These are phyloP conservation scores for Danielia reshetovae DNA, from an alignment of 805 yeast genomes.

Conservation along the genomic window DNA sequence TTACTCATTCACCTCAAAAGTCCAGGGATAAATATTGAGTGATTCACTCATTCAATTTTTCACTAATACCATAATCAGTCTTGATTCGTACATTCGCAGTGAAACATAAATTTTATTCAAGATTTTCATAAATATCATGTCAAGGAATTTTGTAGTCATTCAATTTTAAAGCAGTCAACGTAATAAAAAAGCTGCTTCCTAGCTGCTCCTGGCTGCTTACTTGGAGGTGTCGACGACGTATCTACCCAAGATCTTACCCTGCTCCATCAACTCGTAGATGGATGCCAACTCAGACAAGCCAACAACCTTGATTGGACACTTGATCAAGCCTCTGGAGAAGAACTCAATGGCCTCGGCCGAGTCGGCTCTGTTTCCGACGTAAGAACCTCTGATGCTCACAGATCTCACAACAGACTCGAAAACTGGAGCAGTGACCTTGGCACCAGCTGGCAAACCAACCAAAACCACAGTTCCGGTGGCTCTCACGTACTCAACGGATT, in stretches of 20 bases:
- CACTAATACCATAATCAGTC: too few relatives aligned
- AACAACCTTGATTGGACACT: constrained; percentile 70
- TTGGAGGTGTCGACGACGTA: constrained; percentile 73
- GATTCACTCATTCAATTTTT: too few relatives aligned
- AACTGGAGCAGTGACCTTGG: constrained; percentile 65
- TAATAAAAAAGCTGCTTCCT: too few relatives aligned
- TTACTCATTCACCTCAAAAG: too few relatives aligned
- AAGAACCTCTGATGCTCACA: constrained; percentile 71
- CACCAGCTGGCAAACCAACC: constrained; percentile 80
- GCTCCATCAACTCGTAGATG: constrained; percentile 73
- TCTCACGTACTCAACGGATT: constrained; percentile 35
- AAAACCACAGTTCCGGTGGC: constrained; percentile 31
- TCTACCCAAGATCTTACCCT: constrained; percentile 84
- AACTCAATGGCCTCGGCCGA: constrained; percentile 77
- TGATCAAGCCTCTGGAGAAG: constrained; percentile 66
- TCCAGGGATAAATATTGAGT: too few relatives aligned
- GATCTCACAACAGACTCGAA: constrained; percentile 73
- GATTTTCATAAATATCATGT: too few relatives aligned
- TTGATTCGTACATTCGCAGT: too few relatives aligned
- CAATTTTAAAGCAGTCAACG: too few relatives aligned
- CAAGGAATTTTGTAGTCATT: too few relatives aligned
- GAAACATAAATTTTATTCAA: too few relatives aligned
- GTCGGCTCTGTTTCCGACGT: constrained; percentile 88
- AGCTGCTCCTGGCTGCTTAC: too few relatives aligned
- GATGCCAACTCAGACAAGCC: constrained; percentile 67